Evolutionary conservation across 1,284 basidiomycete species (phyloP).

Genomic region (Mycena sp.): DNA sequence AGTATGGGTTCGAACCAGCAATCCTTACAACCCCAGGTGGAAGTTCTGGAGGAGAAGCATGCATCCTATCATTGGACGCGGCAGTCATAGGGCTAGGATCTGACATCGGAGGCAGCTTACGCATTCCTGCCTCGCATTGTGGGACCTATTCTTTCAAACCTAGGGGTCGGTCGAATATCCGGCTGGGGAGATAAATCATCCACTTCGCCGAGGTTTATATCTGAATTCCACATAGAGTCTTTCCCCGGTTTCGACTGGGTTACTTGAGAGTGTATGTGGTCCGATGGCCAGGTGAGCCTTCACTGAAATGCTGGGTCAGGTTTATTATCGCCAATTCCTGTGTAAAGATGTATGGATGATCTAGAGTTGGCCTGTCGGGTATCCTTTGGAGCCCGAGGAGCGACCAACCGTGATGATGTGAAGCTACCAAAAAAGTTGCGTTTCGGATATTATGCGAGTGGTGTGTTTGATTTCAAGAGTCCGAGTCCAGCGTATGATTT

Average conservation of each 20-base stretch:
- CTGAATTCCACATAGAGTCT: too few relatives aligned
- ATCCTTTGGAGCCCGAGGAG: slow-evolving; percentile 62
- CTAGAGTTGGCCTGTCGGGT: slow-evolving; percentile 24
- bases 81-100: slow-evolving; percentile 77
- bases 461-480: background rate
- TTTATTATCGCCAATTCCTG: background rate
- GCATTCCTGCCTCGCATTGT: slow-evolving; percentile 85
- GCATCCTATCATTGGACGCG: slow-evolving; percentile 51
- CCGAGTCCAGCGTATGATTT: background rate
- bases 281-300: slow-evolving; percentile 26
- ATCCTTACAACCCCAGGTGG: slow-evolving; percentile 56
- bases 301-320: background rate
- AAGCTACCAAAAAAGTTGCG: slow-evolving; percentile 63
- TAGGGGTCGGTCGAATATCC: slow-evolving; percentile 60
- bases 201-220: slow-evolving; percentile 43
- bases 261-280: slow-evolving; percentile 7
- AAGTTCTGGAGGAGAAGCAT: slow-evolving; percentile 55
- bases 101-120: slow-evolving; percentile 80
- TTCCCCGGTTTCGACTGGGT: slow-evolving; percentile 26
- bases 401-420: slow-evolving; percentile 56
- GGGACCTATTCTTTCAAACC: slow-evolving; percentile 88
- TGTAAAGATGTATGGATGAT: slow-evolving; percentile 22
- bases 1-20: slow-evolving; percentile 53
- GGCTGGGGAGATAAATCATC: slow-evolving; percentile 55
- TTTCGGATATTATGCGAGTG: slow-evolving; percentile 79